A percentile compares a stretch with the other conserved stretches of the same genome.
phyloP scores from a whole-genome alignment of 768 basidiomycete species.

The Termitomyces sp. region DNA sequence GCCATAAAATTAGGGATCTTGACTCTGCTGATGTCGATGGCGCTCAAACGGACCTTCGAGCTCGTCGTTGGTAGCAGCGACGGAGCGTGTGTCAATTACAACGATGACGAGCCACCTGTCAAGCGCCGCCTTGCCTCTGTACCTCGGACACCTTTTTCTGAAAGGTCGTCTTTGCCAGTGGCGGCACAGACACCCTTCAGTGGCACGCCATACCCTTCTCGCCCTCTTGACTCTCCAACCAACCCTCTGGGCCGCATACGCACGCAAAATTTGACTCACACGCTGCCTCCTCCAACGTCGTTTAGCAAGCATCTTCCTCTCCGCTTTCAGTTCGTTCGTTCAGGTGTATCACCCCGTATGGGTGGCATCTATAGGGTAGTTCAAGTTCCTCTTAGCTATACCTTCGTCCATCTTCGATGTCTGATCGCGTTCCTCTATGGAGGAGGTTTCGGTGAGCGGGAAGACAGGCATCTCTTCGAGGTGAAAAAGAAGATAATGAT shows the following conservation, averaged over 20 bases:
- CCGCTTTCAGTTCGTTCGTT: slow-evolving; percentile 53
- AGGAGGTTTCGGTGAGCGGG: slow-evolving; percentile 16
- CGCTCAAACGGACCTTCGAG: slow-evolving; percentile 14
- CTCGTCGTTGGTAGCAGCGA: slow-evolving; percentile 4
- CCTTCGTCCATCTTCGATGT: slow-evolving; percentile 57
- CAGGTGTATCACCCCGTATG: slow-evolving; percentile 22
- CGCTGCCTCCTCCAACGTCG: slow-evolving; percentile 36
- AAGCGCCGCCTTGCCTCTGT: slow-evolving; percentile 14
- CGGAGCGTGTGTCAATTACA: background rate
- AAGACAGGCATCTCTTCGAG: slow-evolving; percentile 56
- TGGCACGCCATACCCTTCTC: slow-evolving; percentile 37
- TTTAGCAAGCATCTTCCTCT: slow-evolving; percentile 59
- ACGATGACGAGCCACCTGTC: slow-evolving; percentile 8
- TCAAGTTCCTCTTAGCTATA: slow-evolving; percentile 67
- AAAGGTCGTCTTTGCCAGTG: slow-evolving; percentile 18
- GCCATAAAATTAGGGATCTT: background rate
- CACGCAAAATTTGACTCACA: slow-evolving; percentile 30
- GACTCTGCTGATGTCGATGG: slow-evolving; percentile 6
- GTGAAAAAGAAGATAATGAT: slow-evolving; percentile 42
- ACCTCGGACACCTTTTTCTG: slow-evolving; percentile 20
- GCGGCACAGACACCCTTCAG: slow-evolving; percentile 17
- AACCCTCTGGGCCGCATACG: slow-evolving; percentile 64
- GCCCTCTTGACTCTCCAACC: slow-evolving; percentile 62
- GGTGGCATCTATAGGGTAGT: slow-evolving; percentile 59
- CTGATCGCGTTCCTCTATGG: slow-evolving; percentile 60